A percentile compares a stretch with the other conserved stretches of the same genome.
phyloP scores from a whole-genome alignment of 2,329 filamentous ascomycete genomes.

The Fusarium floridanum region DNA sequence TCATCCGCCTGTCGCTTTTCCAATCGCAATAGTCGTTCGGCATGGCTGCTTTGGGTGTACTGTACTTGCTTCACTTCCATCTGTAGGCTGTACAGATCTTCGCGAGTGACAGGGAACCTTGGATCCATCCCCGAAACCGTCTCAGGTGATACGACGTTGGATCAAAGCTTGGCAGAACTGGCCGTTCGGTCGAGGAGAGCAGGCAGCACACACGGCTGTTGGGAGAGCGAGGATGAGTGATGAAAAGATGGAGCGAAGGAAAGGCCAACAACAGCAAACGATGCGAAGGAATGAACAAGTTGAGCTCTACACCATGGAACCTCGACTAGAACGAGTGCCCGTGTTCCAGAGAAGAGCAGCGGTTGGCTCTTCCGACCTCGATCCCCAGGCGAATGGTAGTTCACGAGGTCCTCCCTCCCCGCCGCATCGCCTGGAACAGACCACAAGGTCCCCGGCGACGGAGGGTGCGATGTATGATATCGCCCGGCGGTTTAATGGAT shows the following conservation, averaged over 20 bases:
- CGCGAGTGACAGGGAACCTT: slow-evolving; percentile 69
- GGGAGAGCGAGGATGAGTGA: neutral
- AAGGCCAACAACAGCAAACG: slow-evolving; percentile 23
- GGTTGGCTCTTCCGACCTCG: slow-evolving; percentile 47
- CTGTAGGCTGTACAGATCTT: slow-evolving; percentile 76
- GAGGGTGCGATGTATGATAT: slow-evolving; percentile 36
- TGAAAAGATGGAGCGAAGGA: slow-evolving; percentile 9
- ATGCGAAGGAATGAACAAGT: slow-evolving; percentile 17
- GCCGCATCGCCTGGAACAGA: slow-evolving; percentile 59
- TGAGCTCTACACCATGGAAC: slow-evolving; percentile 28
- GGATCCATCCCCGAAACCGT: slow-evolving; percentile 69
- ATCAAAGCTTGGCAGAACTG: neutral
- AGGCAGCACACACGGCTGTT: neutral
- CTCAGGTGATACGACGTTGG: slow-evolving; percentile 1
- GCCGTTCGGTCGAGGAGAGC: neutral
- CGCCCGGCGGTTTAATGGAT: slow-evolving; percentile 13
- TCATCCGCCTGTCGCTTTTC: slow-evolving; percentile 78
- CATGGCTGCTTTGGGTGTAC: slow-evolving; percentile 71
- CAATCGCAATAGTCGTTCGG: slow-evolving; percentile 71
- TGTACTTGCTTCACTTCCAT: slow-evolving; percentile 79
- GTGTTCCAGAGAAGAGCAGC: slow-evolving; percentile 16
- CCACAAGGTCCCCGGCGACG: slow-evolving; percentile 37
- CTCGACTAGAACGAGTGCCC: slow-evolving; percentile 11
- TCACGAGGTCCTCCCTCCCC: slow-evolving; percentile 57
- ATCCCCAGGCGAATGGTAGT: slow-evolving; percentile 50